A percentile compares a stretch with the other conserved stretches of the same genome.
Evolutionary conservation across 2,329 filamentous ascomycete genomes (phyloP).

Genomic region (Aureobasidium leucospermi): DNA sequence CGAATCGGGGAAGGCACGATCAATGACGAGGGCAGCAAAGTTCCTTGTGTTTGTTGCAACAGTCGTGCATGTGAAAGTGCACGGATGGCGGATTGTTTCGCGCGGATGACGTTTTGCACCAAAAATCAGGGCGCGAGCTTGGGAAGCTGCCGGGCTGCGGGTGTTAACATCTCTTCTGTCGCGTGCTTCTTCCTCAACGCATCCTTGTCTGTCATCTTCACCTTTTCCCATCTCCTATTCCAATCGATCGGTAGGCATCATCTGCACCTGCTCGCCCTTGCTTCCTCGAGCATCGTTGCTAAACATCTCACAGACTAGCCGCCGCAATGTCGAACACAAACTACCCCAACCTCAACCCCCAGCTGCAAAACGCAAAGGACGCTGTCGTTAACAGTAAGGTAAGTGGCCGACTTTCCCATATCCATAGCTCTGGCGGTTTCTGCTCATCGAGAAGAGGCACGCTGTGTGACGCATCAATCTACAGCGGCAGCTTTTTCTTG

Average conservation of each 20-base stretch:
- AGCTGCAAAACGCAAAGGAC: slow-evolving; percentile 24
- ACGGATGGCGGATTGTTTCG: neutral
- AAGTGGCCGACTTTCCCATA: slow-evolving; percentile 26
- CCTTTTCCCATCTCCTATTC: neutral
- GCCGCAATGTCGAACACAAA: slow-evolving; percentile 8
- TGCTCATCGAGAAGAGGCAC: slow-evolving; percentile 19
- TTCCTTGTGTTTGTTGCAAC: neutral
- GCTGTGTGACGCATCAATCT: slow-evolving; percentile 25
- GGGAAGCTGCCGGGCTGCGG: neutral
- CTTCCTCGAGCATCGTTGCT: neutral
- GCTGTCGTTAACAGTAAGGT: slow-evolving; percentile 38
- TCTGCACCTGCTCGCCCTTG: neutral
- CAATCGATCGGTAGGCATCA: slow-evolving; percentile 5
- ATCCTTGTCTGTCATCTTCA: neutral
- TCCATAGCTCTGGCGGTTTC: slow-evolving; percentile 25
- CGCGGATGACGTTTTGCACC: slow-evolving; percentile 5
- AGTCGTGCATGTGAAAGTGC: slow-evolving; percentile 4
- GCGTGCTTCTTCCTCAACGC: slow-evolving; percentile 8
- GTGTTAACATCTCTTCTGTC: neutral
- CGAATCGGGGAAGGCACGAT: neutral
- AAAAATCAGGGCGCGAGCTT: slow-evolving; percentile 6
- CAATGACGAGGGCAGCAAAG: neutral
- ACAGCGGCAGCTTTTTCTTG: neutral
- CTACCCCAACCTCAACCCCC: slow-evolving; percentile 28
- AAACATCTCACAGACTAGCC: neutral